Percentiles rank a stretch among this genome's conserved stretches.
Conservation (phyloP, 495 filamentous ascomycete genomes). For the Aspergillus asperescens region DNA sequence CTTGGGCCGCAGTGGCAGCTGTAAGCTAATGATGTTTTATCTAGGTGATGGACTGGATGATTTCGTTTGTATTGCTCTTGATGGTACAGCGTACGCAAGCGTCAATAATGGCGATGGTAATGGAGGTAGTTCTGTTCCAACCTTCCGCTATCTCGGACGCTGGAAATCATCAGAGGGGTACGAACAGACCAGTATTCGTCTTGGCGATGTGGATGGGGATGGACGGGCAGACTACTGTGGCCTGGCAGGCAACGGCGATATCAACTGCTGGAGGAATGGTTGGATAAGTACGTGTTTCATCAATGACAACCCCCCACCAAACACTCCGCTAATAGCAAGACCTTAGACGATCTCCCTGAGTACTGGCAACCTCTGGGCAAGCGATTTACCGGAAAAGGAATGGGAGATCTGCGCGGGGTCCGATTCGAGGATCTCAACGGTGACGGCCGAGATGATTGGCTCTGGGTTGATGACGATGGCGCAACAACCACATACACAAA, state of each 20-base stretch:
- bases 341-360: background rate
- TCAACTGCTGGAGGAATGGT: conserved; percentile 22
- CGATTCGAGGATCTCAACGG: conserved; percentile 5
- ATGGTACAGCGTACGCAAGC: conserved; percentile 4
- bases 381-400: conserved; percentile 5
- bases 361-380: conserved; percentile 8
- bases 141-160: background rate
- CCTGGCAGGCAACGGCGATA: conserved; percentile 17
- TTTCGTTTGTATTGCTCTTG: conserved; percentile 11
- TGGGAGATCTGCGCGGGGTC: conserved; percentile 2
- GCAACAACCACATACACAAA: background rate
- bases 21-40: background rate
- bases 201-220: conserved; percentile 11
- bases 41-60: conserved; percentile 19
- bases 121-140: background rate
- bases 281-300: conserved; percentile 2
- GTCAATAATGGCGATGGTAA: conserved; percentile 3
- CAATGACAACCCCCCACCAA: too few relatives aligned
- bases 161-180: background rate
- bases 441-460: conserved; percentile 2
- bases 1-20: background rate
- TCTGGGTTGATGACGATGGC: conserved; percentile 3
- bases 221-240: conserved; percentile 13
- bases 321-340: too few relatives aligned
- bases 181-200: background rate